phyloP scores from a whole-genome alignment of 495 filamentous ascomycete species.

The Penicillium roqueforti region DNA sequence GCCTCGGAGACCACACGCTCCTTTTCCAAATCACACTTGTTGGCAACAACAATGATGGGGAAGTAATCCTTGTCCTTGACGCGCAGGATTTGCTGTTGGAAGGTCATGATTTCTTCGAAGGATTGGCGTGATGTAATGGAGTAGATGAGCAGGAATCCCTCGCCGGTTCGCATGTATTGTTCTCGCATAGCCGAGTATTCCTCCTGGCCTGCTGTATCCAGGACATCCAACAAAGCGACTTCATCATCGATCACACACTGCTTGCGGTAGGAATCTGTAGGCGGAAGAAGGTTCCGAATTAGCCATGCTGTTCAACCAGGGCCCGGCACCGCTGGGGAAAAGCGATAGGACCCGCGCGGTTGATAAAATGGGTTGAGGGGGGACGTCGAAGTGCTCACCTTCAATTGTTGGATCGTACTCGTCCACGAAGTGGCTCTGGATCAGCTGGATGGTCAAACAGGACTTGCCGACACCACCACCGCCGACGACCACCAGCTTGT shows the following conservation, averaged over 20 bases:
- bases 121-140: conserved; percentile 96
- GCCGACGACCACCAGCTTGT: conserved; percentile 97
- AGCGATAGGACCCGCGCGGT: conserved; percentile 8
- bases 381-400: conserved; percentile 53
- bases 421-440: conserved; percentile 98
- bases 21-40: conserved; percentile 95
- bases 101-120: conserved; percentile 96
- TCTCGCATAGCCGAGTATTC: conserved; percentile 99
- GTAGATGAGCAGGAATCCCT: conserved; percentile 96
- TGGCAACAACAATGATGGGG: conserved; percentile 98
- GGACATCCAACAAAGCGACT: conserved; percentile 91
- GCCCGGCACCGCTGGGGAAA: not conserved
- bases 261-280: conserved; percentile 95
- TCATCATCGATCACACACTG: conserved; percentile 98
- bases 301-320: conserved; percentile 7
- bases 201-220: conserved; percentile 97
- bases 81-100: conserved; percentile 96
- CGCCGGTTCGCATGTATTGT: conserved; percentile 99
- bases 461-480: conserved; percentile 99
- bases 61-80: conserved; percentile 99
- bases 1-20: conserved; percentile 87
- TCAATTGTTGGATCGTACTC: conserved; percentile 99
- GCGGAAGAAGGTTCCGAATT: conserved; percentile 12
- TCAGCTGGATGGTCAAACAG: conserved; percentile 98
- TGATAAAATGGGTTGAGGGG: not conserved